Conservation (phyloP, 805 yeast genomes). For the Candida glaebosa region DNA sequence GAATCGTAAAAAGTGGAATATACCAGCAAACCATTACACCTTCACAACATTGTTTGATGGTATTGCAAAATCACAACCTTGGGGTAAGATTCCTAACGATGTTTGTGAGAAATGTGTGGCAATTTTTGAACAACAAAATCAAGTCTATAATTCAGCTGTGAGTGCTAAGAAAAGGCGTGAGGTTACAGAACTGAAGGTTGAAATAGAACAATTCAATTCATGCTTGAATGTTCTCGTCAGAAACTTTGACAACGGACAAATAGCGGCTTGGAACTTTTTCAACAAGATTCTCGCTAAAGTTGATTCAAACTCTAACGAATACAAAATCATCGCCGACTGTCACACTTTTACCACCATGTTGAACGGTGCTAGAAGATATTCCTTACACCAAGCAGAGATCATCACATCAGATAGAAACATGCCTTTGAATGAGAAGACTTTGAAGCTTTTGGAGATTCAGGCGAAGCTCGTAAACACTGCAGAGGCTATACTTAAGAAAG, state of each 20-base stretch:
- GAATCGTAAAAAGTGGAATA: constrained; percentile 60
- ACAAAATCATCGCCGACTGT: constrained; percentile 23
- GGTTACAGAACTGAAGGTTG: not conserved
- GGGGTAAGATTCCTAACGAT: constrained; percentile 27
- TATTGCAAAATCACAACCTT: constrained; percentile 25
- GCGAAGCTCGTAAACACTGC: constrained; percentile 25
- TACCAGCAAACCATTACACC: constrained; percentile 48
- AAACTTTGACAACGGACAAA: constrained; percentile 29
- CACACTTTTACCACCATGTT: constrained; percentile 39
- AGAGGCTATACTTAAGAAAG: constrained; percentile 24
- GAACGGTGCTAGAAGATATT: constrained; percentile 27
- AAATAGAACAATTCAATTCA: constrained; percentile 33
- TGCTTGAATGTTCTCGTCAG: constrained; percentile 33
- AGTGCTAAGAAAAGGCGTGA: constrained; percentile 1
- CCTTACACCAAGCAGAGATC: constrained; percentile 12
- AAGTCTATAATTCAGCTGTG: constrained; percentile 6
- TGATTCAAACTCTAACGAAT: constrained; percentile 10
- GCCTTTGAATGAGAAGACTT: constrained; percentile 16
- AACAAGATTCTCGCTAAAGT: constrained; percentile 19
- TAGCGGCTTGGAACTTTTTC: constrained; percentile 36
- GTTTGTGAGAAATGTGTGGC: constrained; percentile 18
- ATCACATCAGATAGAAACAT: constrained; percentile 14
- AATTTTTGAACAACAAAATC: constrained; percentile 16
- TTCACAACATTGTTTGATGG: constrained; percentile 35
- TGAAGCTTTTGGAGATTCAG: constrained; percentile 24